These are phyloP conservation scores for Periconia sp. DNA, from an alignment of 2,329 filamentous ascomycete species.

Conservation along the genomic window DNA sequence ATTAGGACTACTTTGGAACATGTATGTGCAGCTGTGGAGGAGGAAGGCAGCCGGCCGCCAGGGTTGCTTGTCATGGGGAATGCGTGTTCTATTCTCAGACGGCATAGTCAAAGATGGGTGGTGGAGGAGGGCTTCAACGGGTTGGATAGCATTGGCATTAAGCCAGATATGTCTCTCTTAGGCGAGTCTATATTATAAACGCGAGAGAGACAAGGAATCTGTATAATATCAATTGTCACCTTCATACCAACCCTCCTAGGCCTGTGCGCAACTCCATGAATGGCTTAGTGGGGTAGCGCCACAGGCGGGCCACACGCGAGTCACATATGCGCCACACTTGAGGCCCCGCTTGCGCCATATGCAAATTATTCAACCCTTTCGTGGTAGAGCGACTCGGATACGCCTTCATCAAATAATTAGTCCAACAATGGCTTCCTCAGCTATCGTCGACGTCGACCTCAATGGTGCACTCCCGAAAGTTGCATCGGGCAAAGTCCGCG, in stretches of 20 bases:
- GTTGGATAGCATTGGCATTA: conserved; percentile 58
- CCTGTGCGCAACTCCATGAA: too few relatives aligned
- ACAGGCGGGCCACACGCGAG: too few relatives aligned
- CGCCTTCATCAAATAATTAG: background rate
- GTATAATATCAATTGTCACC: background rate
- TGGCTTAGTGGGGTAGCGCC: too few relatives aligned
- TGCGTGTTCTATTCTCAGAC: conserved; percentile 79
- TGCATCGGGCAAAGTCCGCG: conserved; percentile 76
- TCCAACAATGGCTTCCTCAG: conserved; percentile 31
- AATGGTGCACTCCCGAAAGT: conserved; percentile 52
- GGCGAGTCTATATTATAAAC: background rate
- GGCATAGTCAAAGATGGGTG: conserved; percentile 70
- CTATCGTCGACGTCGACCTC: conserved; percentile 40
- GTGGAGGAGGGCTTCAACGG: conserved; percentile 88
- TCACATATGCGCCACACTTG: too few relatives aligned
- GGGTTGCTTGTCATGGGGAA: conserved; percentile 85
- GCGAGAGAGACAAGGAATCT: background rate
- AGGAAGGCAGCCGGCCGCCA: conserved; percentile 86
- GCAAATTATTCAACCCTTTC: background rate
- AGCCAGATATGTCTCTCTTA: background rate
- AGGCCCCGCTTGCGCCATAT: conserved; percentile 2
- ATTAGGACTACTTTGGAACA: conserved; percentile 84
- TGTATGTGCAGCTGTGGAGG: conserved; percentile 82
- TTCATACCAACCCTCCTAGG: background rate
- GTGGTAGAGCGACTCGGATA: background rate